Evolutionary conservation across 805 yeast genomes (phyloP).

Genomic region (Kazachstania africana): DNA sequence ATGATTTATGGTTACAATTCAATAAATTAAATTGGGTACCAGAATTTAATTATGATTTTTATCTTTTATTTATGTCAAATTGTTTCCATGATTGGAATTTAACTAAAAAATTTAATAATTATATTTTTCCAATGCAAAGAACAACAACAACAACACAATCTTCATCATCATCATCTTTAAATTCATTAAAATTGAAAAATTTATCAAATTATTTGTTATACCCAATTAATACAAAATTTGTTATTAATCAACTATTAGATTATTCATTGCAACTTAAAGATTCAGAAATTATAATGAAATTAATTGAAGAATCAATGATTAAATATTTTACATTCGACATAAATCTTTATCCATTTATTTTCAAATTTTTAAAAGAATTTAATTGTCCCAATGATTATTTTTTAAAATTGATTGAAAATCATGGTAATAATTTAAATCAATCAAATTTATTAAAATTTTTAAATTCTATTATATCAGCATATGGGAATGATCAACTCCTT

Average conservation of each 20-base stretch:
- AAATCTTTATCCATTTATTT: constrained; percentile 24
- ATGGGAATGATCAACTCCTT: constrained; percentile 15
- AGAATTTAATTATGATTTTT: constrained; percentile 30
- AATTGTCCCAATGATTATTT: constrained; percentile 24
- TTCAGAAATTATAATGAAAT: constrained; percentile 25
- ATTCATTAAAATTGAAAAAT: constrained; percentile 1
- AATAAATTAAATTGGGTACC: constrained; percentile 31
- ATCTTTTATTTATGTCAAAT: constrained; percentile 25
- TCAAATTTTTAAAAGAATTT: constrained; percentile 23
- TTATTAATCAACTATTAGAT: constrained; percentile 17
- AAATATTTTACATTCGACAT: constrained; percentile 24
- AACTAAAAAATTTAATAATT: constrained; percentile 27
- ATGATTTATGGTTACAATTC: constrained; percentile 28
- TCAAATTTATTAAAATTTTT: constrained; percentile 21
- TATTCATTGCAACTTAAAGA: constrained; percentile 22
- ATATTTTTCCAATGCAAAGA: constrained; percentile 27
- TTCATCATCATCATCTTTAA: background rate
- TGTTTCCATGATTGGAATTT: constrained; percentile 25
- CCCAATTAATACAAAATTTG: constrained; percentile 16
- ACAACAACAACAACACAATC: constrained; percentile 1
- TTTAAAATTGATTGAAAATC: constrained; percentile 24
- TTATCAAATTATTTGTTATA: constrained; percentile 14
- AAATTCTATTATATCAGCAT: constrained; percentile 14
- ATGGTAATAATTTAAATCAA: constrained; percentile 19
- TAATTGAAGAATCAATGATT: constrained; percentile 30